phyloP scores from a whole-genome alignment of 108 stramenopile genomes.

The Seminavis robusta region DNA sequence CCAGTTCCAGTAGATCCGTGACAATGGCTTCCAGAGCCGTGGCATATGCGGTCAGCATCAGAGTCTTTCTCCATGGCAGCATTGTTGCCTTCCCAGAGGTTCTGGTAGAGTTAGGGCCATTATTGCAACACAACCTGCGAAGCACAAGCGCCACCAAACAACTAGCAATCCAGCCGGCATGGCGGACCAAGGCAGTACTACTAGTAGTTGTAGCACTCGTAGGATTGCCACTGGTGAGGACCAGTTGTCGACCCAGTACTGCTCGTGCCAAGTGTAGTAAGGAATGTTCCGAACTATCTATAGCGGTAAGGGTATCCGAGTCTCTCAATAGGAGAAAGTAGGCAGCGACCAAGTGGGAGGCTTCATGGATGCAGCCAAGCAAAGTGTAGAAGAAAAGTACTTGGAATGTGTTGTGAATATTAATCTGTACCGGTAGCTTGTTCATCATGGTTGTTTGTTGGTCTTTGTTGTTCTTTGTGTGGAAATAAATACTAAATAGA shows the following conservation, averaged over 20 bases:
- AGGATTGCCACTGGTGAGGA: neutral
- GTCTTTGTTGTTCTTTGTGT: too few species aligned
- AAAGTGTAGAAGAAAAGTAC: too few species aligned
- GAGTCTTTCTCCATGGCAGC: neutral
- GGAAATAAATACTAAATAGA: too few species aligned
- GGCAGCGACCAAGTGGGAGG: conserved; percentile 52
- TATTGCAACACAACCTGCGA: neutral
- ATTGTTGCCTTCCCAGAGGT: neutral
- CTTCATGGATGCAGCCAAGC: conserved; percentile 59
- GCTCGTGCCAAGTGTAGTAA: neutral
- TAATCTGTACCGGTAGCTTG: too few species aligned
- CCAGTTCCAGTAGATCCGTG: conserved; percentile 54
- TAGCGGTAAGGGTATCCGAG: neutral
- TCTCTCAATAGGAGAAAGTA: too few species aligned
- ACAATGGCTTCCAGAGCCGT: conserved; percentile 55
- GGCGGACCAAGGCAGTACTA: conserved; percentile 15
- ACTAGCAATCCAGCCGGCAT: conserved; percentile 61
- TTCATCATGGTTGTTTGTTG: too few species aligned
- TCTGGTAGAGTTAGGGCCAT: neutral
- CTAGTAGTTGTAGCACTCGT: neutral
- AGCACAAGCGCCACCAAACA: conserved; percentile 33
- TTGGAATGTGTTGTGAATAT: too few species aligned
- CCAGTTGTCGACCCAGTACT: neutral
- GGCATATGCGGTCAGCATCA: conserved; percentile 37
- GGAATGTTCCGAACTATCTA: neutral